Conservation (phyloP, 108 stramenopile genomes). For the Nitzschia sp. region DNA sequence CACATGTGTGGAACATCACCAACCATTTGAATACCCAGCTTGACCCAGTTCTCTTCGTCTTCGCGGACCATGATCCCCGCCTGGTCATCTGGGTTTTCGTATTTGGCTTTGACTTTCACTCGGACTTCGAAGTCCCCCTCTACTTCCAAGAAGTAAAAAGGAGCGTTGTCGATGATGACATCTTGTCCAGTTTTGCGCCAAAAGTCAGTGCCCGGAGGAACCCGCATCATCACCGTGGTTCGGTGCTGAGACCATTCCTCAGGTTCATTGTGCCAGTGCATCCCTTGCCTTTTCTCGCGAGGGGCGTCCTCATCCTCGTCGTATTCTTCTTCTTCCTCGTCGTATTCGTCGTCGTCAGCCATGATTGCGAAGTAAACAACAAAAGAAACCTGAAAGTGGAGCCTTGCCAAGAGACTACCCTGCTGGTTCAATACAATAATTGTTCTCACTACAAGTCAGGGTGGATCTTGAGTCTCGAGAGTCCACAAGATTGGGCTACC, state of each 20-base stretch:
- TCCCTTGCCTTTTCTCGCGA: slow-evolving; percentile 26
- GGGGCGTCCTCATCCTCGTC: slow-evolving; percentile 11
- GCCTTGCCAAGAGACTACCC: too few relatives aligned
- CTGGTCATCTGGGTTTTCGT: slow-evolving; percentile 44
- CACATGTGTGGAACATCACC: slow-evolving; percentile 39
- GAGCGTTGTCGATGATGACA: slow-evolving; percentile 41
- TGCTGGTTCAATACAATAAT: too few relatives aligned
- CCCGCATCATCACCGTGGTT: slow-evolving; percentile 35
- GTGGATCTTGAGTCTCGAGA: too few relatives aligned
- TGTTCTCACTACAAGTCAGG: too few relatives aligned
- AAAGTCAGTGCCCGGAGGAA: slow-evolving; percentile 39
- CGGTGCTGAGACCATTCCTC: slow-evolving; percentile 45
- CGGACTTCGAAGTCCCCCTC: slow-evolving; percentile 54
- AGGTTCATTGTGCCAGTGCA: slow-evolving; percentile 45
- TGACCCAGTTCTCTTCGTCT: slow-evolving; percentile 47
- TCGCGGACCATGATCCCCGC: slow-evolving; percentile 56
- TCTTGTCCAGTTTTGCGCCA: slow-evolving; percentile 48
- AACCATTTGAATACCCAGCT: slow-evolving; percentile 40
- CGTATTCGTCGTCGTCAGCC: slow-evolving; percentile 21
- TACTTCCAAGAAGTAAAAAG: slow-evolving; percentile 47
- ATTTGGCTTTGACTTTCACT: slow-evolving; percentile 40
- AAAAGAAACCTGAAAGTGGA: too few relatives aligned
- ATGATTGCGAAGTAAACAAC: neutral
- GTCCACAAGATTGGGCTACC: too few relatives aligned
- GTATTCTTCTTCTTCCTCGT: slow-evolving; percentile 10